These are phyloP conservation scores for Sabuloglossum arenarium DNA, from an alignment of 495 filamentous ascomycete species.

Conservation along the genomic window DNA sequence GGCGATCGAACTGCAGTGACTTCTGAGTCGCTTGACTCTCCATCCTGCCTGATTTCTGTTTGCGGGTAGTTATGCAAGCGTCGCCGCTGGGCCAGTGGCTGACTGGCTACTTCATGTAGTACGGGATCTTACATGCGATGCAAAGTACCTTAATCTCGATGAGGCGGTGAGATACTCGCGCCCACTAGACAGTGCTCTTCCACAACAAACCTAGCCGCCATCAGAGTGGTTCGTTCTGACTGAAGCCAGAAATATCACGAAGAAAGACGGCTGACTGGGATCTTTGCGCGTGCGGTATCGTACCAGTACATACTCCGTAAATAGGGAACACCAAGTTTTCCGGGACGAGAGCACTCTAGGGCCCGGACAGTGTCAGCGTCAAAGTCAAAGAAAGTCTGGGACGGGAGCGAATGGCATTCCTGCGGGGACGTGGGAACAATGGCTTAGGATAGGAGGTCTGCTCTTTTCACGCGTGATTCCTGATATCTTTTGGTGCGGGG, in stretches of 20 bases:
- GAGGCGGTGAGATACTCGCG: not conserved
- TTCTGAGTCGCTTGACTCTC: too few species aligned
- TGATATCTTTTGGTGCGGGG: not conserved
- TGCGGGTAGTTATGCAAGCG: not conserved
- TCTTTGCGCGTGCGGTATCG: too few species aligned
- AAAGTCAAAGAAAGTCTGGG: not conserved
- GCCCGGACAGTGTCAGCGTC: not conserved
- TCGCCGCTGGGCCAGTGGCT: not conserved
- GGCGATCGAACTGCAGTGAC: not conserved
- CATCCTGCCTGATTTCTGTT: not conserved
- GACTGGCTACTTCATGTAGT: not conserved
- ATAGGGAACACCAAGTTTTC: not conserved
- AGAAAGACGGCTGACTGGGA: too few species aligned
- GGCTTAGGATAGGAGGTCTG: not conserved
- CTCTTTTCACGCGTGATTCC: constrained; percentile 1
- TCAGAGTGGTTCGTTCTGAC: not conserved
- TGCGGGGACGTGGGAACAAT: not conserved
- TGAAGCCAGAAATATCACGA: not conserved
- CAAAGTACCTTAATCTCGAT: constrained; percentile 4
- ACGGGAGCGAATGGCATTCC: not conserved
- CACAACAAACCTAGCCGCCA: not conserved
- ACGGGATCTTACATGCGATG: constrained; percentile 2
- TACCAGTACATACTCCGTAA: not conserved
- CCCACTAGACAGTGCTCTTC: not conserved
- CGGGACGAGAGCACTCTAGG: not conserved